Evolutionary conservation across 2,329 filamentous ascomycete species (phyloP).

Genomic region (Fusarium subtropicale): DNA sequence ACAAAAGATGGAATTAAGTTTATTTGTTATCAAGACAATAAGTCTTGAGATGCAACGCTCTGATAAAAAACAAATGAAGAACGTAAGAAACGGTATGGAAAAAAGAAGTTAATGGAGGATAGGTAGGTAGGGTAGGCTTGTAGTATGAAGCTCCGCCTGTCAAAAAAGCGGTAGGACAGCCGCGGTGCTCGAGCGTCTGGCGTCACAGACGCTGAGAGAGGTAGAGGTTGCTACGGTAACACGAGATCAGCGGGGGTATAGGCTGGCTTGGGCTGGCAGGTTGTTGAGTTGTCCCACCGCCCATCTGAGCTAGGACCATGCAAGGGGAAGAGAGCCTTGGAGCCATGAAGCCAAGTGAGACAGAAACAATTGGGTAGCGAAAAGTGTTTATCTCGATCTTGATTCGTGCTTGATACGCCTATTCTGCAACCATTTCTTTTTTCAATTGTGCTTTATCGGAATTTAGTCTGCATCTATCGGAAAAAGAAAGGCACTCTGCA

Average conservation of each 20-base stretch:
- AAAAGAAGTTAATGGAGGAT: constrained; percentile 17
- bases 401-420: background rate
- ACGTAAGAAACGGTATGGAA: constrained; percentile 30
- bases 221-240: constrained; percentile 24
- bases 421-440: background rate
- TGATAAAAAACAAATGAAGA: constrained; percentile 16
- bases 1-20: constrained; percentile 14
- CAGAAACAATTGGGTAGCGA: constrained; percentile 13
- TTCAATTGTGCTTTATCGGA: background rate
- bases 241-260: constrained; percentile 30
- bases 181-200: constrained; percentile 31
- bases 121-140: background rate
- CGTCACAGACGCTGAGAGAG: constrained; percentile 26
- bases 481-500: constrained; percentile 10
- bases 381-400: constrained; percentile 2
- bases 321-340: constrained; percentile 5
- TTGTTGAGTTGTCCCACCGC: constrained; percentile 27
- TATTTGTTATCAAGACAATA: constrained; percentile 16
- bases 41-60: constrained; percentile 29
- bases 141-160: constrained; percentile 38
- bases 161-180: constrained; percentile 44
- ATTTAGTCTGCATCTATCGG: constrained; percentile 1
- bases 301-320: constrained; percentile 19
- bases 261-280: constrained; percentile 1
- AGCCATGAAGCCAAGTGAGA: constrained; percentile 12